Evolutionary conservation across 768 basidiomycete species (phyloP), one percentile per base, ranked within the genome.

Genomic region (Kwoniella sp.): DNA sequence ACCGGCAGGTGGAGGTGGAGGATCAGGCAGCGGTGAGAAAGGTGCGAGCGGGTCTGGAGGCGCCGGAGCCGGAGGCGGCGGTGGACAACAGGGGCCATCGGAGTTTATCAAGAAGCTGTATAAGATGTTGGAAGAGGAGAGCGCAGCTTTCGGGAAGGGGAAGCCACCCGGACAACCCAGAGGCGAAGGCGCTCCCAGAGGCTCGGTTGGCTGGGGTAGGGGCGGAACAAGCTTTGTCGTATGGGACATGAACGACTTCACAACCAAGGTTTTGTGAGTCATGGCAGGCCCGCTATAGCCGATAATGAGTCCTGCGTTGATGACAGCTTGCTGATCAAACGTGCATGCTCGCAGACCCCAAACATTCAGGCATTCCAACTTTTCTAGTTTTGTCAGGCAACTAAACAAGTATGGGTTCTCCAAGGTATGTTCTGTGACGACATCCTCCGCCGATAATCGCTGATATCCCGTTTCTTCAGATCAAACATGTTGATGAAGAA

Each of bases 371-470:
- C 79, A 80, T 68, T 78, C 74, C 51, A 81, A 95, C 88, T 95
- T 96, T 80, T 92, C 91, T 13, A 91, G 90, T 75, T 95, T 96
- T 79, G 92, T 94, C 59, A 88, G 93, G 70, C 93, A 95, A 78
- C 85, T 94, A 69, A 94, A 95, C 84, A 94, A 94, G 91, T 95
- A 93, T 75, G 92, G 92, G 28, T 95, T 94, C 81, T 91, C 92
- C 83, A 94, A 94, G 66, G 74, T 75, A 38, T n/a, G 71, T 58
- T 53, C 20, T 28, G 13, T 41, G 23, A 20, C 30, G 8, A 20
- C 26, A 26, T 17, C 20, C 38, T 8, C 7, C 20, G 7, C 20
- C 47, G 20, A 23, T 20, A 23, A 2, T 17, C 5, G 58, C 56
- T 58, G 56, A 58, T 50, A 53, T 26, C 22, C 17, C 8, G 23